Conservation (phyloP, 2,329 filamentous ascomycete species). For the Talaromyces sp. region DNA sequence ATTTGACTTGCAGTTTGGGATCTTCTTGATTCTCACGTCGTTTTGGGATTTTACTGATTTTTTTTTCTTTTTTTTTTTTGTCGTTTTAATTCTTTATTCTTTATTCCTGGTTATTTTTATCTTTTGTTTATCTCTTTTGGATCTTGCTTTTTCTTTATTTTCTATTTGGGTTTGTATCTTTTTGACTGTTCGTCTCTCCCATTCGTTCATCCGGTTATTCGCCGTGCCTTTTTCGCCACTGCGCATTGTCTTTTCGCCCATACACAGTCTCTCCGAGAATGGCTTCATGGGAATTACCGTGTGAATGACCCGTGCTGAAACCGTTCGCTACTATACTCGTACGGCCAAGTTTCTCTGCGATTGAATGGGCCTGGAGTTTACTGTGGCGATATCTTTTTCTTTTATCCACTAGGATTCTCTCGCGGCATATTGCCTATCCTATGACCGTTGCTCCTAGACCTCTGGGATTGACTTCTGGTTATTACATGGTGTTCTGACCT, state of each 20-base stretch:
- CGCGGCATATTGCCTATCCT: conserved; percentile 2
- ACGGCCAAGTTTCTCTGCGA: neutral
- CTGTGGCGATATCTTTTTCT: neutral
- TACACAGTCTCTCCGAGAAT: neutral
- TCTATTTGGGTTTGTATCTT: conserved; percentile 3
- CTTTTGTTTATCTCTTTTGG: conserved; percentile 5
- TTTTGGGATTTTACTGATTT: conserved; percentile 1
- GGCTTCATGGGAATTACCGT: neutral
- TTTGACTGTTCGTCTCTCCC: neutral
- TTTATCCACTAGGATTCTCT: conserved; percentile 2
- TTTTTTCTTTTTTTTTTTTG: conserved; percentile 4
- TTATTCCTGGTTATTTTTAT: neutral
- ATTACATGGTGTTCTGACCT: conserved; percentile 1
- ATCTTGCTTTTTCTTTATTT: neutral
- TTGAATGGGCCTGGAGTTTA: neutral
- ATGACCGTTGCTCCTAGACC: conserved; percentile 3
- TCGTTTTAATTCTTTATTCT: neutral
- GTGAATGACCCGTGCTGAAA: conserved; percentile 1
- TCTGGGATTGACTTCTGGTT: conserved; percentile 4
- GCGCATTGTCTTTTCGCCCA: neutral
- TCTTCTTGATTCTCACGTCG: conserved; percentile 1
- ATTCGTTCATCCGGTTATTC: neutral
- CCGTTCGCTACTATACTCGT: neutral
- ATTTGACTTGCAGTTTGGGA: conserved; percentile 13
- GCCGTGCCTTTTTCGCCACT: neutral